phyloP scores from a whole-genome alignment of 176 grass and related monocot species.

The Rhynchospora pubera region DNA sequence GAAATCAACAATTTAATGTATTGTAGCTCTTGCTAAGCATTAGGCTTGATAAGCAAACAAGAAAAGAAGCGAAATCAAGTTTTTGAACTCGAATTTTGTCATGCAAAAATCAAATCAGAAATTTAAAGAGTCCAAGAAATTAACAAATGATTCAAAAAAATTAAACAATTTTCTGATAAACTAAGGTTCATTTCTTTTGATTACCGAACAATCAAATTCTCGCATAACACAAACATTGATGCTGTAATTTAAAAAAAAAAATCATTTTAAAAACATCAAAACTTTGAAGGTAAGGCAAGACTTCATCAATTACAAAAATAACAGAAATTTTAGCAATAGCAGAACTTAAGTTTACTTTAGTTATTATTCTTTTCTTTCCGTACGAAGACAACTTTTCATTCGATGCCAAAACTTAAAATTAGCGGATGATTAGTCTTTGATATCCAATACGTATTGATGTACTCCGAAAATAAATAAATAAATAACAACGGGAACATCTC shows the following conservation, averaged over 20 bases:
- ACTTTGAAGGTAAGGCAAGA: neutral
- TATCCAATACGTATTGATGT: no score
- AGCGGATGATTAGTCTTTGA: no score
- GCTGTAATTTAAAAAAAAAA: neutral
- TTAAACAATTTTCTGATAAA: neutral
- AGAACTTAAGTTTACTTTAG: neutral
- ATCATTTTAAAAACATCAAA: neutral
- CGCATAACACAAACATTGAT: neutral
- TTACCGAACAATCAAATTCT: neutral
- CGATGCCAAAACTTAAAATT: neutral
- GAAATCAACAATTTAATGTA: neutral
- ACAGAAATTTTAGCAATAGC: neutral
- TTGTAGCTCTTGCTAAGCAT: neutral
- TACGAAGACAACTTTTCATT: neutral
- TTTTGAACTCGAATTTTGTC: neutral
- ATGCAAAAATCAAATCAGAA: neutral
- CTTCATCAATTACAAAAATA: neutral
- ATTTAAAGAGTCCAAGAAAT: neutral
- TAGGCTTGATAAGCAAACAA: neutral
- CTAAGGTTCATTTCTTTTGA: neutral
- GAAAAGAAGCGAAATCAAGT: neutral
- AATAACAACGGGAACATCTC: neutral
- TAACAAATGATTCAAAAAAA: neutral
- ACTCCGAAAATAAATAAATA: neutral
- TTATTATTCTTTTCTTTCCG: neutral